Conservation (phyloP, 805 yeast species). For the Dipodascopsis uninucleata region DNA sequence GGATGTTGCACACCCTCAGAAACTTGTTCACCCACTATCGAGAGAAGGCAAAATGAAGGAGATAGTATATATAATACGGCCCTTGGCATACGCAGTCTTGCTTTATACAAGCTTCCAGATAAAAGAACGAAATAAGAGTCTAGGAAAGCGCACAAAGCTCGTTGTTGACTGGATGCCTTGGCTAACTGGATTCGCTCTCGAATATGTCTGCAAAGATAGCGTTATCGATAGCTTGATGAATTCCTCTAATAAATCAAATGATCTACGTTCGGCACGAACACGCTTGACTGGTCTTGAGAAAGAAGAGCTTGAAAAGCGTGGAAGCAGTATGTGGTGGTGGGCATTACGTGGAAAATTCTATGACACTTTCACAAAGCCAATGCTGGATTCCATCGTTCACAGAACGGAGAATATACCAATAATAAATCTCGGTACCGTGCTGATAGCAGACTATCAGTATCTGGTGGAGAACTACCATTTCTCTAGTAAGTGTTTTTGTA, state of each 20-base stretch:
- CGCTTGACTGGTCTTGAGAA: constrained; percentile 35
- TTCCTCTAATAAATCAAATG: constrained; percentile 13
- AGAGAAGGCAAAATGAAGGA: constrained; percentile 33
- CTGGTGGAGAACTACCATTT: constrained; percentile 40
- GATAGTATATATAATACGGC: constrained; percentile 38
- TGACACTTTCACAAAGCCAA: constrained; percentile 33
- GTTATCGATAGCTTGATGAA: constrained; percentile 19
- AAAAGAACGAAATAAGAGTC: neutral
- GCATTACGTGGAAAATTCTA: constrained; percentile 40
- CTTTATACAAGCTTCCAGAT: constrained; percentile 13
- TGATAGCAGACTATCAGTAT: constrained; percentile 40
- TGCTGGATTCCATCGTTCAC: constrained; percentile 31
- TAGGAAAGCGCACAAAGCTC: neutral
- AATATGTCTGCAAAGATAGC: constrained; percentile 34
- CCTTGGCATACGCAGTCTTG: constrained; percentile 39
- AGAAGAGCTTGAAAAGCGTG: constrained; percentile 33
- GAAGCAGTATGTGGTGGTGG: constrained; percentile 40
- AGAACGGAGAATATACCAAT: constrained; percentile 35
- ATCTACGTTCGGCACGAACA: constrained; percentile 30
- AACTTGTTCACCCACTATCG: constrained; percentile 34
- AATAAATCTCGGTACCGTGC: constrained; percentile 33
- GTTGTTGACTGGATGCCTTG: constrained; percentile 41
- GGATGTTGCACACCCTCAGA: constrained; percentile 34
- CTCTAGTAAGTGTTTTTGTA: constrained; percentile 33
- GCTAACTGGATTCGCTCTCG: constrained; percentile 38